These are phyloP conservation scores for Filobasidium floriforme DNA, from an alignment of 768 basidiomycete species.

Conservation along the genomic window DNA sequence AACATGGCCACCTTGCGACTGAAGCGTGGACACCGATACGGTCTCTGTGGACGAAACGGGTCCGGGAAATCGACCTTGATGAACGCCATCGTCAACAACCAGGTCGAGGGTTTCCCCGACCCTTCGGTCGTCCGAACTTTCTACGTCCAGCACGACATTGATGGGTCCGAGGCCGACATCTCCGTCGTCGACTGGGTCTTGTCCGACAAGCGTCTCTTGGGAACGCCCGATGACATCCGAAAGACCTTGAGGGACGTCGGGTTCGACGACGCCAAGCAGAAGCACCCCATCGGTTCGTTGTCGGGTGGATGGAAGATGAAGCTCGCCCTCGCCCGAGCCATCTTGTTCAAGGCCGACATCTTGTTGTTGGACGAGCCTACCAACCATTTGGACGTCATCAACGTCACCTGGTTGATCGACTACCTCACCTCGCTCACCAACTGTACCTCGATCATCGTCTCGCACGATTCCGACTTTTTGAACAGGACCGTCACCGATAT, in stretches of 20 bases:
- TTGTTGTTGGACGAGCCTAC: conserved; percentile 93
- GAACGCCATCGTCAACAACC: conserved; percentile 49
- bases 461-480: conserved; percentile 93
- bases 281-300: conserved; percentile 72
- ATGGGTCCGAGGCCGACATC: conserved; percentile 86
- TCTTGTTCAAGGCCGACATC: conserved; percentile 97
- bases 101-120: conserved; percentile 97
- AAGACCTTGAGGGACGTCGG: conserved; percentile 83
- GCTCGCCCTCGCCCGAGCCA: conserved; percentile 90
- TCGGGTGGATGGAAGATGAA: conserved; percentile 99
- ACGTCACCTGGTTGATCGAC: conserved; percentile 93
- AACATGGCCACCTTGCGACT: conserved; percentile 94
- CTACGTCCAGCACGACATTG: conserved; percentile 99
- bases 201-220: conserved; percentile 72
- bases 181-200: conserved; percentile 84
- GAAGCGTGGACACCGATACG: conserved; percentile 97
- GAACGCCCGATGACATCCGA: conserved; percentile 60
- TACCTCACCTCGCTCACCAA: conserved; percentile 78
- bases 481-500: conserved; percentile 98
- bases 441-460: conserved; percentile 97
- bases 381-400: conserved; percentile 79
- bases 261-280: conserved; percentile 80
- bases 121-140: conserved; percentile 95
- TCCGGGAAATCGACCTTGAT: conserved; percentile 65
- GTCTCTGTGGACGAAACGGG: conserved; percentile 97